phyloP scores from a whole-genome alignment of 2,329 filamentous ascomycete species.

The Cladosporium sp. region DNA sequence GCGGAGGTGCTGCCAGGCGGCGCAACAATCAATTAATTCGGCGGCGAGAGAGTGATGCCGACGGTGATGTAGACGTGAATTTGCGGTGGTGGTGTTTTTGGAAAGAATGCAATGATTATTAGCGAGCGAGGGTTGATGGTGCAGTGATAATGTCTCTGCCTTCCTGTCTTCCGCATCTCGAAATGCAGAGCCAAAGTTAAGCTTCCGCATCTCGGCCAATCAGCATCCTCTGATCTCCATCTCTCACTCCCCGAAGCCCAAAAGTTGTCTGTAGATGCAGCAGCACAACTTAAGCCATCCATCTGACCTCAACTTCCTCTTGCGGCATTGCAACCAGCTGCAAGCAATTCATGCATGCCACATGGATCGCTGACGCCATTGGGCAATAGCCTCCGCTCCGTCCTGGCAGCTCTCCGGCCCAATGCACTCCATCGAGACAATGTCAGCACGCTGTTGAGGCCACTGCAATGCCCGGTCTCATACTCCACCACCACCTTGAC shows the following conservation, averaged over 20 bases:
- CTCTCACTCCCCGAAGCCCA: not conserved
- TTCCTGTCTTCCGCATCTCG: constrained; percentile 2
- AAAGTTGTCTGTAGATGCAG: not conserved
- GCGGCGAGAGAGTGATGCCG: not conserved
- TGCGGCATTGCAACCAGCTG: constrained; percentile 16
- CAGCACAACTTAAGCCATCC: not conserved
- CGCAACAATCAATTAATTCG: not conserved
- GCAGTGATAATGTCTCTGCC: not conserved
- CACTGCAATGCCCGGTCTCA: not conserved
- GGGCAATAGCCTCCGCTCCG: constrained; percentile 36
- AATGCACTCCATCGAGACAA: constrained; percentile 3
- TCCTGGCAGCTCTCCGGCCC: constrained; percentile 26
- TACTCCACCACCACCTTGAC: not conserved
- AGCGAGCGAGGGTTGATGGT: not conserved
- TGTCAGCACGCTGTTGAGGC: not conserved
- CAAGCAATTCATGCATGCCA: constrained; percentile 34
- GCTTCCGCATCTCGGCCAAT: not conserved
- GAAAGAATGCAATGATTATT: not conserved
- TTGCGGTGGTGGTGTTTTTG: not conserved
- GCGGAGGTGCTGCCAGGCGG: not conserved
- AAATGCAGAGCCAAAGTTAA: constrained; percentile 1
- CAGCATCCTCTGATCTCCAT: not conserved
- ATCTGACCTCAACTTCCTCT: not conserved
- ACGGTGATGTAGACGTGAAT: not conserved
- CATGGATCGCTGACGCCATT: constrained; percentile 39